Evolutionary conservation across 805 yeast species (phyloP).

Genomic region (Candida schatavii): DNA sequence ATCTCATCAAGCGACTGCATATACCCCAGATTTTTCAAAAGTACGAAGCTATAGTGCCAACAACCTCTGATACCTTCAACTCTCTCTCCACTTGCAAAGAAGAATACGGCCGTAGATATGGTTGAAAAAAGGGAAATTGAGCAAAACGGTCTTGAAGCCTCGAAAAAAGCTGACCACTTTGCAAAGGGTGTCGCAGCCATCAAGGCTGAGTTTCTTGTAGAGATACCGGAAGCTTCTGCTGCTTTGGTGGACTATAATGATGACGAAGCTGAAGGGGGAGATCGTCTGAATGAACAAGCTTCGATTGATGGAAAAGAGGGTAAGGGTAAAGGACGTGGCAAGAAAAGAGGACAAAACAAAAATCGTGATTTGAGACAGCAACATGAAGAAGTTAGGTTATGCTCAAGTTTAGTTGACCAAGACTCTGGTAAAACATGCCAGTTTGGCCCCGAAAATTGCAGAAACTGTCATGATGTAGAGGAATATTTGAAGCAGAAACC

Average conservation of each 20-base stretch:
- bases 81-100: too few species aligned
- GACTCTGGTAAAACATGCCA: slow-evolving; percentile 47
- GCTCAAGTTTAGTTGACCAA: slow-evolving; percentile 62
- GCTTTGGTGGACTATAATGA: slow-evolving; percentile 40
- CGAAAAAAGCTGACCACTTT: slow-evolving; percentile 17
- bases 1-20: too few species aligned
- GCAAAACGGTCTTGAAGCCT: slow-evolving; percentile 15
- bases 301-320: slow-evolving; percentile 34
- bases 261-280: slow-evolving; percentile 47
- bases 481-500: slow-evolving; percentile 65
- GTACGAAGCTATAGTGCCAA: too few species aligned
- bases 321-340: slow-evolving; percentile 77
- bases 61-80: too few species aligned
- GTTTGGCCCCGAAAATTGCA: slow-evolving; percentile 69
- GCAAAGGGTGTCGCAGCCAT: slow-evolving; percentile 71
- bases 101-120: too few species aligned
- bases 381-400: slow-evolving; percentile 61
- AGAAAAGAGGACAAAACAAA: slow-evolving; percentile 83
- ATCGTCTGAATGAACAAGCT: slow-evolving; percentile 32
- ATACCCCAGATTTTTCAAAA: too few species aligned
- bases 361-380: slow-evolving; percentile 71
- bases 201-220: slow-evolving; percentile 64
- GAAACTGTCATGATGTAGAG: slow-evolving; percentile 71
- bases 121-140: slow-evolving; percentile 16
- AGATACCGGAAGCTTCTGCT: slow-evolving; percentile 38